phyloP scores from a whole-genome alignment of 148 eudicot genomes.

The Polygonum aviculare region DNA sequence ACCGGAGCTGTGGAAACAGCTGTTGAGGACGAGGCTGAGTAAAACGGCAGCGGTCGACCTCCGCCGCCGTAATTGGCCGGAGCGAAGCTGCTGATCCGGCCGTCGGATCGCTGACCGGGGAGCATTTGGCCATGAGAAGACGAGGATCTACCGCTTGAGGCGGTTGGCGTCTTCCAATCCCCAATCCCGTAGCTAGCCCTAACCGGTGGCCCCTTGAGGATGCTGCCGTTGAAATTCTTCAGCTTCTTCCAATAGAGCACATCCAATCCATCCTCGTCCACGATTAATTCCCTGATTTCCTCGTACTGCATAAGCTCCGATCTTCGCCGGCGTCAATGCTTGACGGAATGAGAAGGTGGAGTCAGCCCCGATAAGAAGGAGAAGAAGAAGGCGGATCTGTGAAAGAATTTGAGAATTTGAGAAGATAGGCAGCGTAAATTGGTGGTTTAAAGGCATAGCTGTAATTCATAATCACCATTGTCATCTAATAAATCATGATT shows the following conservation, averaged over 20 bases:
- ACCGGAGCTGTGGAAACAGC: background rate
- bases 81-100: background rate
- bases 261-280: constrained; percentile 89
- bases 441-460: background rate
- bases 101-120: background rate
- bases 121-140: constrained; percentile 3
- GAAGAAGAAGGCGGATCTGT: background rate
- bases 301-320: constrained; percentile 39
- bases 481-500: background rate
- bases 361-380: constrained; percentile 5
- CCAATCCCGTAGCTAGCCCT: constrained; percentile 2
- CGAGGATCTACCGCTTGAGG: background rate
- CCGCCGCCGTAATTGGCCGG: background rate
- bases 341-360: constrained; percentile 7
- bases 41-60: background rate
- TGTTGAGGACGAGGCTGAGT: background rate
- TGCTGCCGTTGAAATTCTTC: constrained; percentile 3
- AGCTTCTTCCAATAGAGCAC: constrained; percentile 77
- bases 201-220: background rate
- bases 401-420: background rate
- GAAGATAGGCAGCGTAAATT: background rate
- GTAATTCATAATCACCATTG: background rate
- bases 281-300: constrained; percentile 53
- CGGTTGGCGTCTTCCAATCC: background rate
- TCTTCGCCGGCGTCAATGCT: background rate